phyloP scores from a whole-genome alignment of 2,329 filamentous ascomycete genomes.

The Botryotinia convoluta region DNA sequence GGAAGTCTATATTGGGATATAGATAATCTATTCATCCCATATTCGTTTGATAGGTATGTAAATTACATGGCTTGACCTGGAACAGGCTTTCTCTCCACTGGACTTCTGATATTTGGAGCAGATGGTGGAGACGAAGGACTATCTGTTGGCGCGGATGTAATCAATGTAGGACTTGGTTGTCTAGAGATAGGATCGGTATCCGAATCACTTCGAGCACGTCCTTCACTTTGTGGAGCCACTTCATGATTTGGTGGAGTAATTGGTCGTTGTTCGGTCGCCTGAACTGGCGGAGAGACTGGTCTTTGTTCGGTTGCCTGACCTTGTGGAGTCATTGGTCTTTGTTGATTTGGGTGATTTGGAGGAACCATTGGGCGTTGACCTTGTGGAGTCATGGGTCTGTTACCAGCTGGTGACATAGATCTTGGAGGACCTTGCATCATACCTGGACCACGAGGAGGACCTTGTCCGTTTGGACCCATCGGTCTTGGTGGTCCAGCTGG shows the following conservation, averaged over 20 bases:
- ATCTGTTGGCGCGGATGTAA: conserved; percentile 23
- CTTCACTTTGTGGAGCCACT: conserved; percentile 18
- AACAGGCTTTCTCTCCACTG: conserved; percentile 34
- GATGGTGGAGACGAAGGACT: conserved; percentile 20
- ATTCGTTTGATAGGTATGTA: conserved; percentile 6
- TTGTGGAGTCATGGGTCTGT: conserved; percentile 21
- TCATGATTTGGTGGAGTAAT: background rate
- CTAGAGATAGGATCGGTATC: conserved; percentile 27
- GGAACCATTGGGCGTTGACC: conserved; percentile 12
- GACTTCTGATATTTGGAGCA: conserved; percentile 6
- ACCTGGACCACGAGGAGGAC: conserved; percentile 19
- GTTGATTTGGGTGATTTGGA: conserved; percentile 4
- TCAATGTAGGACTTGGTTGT: conserved; percentile 32
- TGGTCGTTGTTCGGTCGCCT: background rate
- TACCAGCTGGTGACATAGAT: conserved; percentile 23
- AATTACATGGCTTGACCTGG: conserved; percentile 37
- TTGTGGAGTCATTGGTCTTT: conserved; percentile 22
- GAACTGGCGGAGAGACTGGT: conserved; percentile 15
- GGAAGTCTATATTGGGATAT: background rate
- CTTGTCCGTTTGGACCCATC: conserved; percentile 24
- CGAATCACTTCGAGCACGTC: conserved; percentile 29
- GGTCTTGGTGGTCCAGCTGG: conserved; percentile 22
- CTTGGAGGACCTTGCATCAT: conserved; percentile 25
- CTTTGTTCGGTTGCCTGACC: background rate
- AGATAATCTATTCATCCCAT: conserved; percentile 12